Evolutionary conservation across 345 rosid genomes (phyloP), one percentile per base, ranked within the genome.

Genomic region (Excoecaria agallocha): DNA sequence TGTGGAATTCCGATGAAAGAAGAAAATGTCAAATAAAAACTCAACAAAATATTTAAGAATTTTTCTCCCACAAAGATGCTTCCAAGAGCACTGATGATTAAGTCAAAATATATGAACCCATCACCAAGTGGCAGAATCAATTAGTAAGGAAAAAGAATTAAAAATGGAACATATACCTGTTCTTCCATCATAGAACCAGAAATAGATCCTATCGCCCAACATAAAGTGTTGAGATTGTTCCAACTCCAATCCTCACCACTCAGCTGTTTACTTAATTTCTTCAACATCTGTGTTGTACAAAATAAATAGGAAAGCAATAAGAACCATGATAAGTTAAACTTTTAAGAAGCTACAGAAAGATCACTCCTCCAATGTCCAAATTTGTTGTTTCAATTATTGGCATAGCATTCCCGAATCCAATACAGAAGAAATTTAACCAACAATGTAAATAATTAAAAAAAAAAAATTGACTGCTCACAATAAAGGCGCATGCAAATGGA

Each of bases 181-280:
- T 96, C 98, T 83, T 96, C 99, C 85, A 88, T 82, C 99, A 96
- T 96, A 74, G 98, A 96, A 66, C 99, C 98, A 68, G 99, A 96
- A 57, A 96, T 96, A 68, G 99, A 96, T 73, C 99, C 98, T 72
- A 96, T 96, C 72, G 98, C 99, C 99, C 99, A 96, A 85, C 99
- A 96, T 69, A 96, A 81, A 12, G 99, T 96, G 79, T 91, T 96
- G 61, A 96, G 68, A 71, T 91, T 96, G 84, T 96, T 96, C 99
- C 98, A 93, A 25, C 91, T 91, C 97, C 98, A 96, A 78, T 96
- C 99, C 85, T 96, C 98, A 74, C 98, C 96, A 75, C 87, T 90
- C 82, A 91, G 77, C 83, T 93, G 99, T 85, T 96, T 96, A 68
- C 89, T 91, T 70, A 96, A 87, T 81, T 96, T 96, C 89, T 86